Evolutionary conservation across 163 green algal species (phyloP), one percentile per base, ranked within the genome.

Genomic region (Prototheca wickerhamii): DNA sequence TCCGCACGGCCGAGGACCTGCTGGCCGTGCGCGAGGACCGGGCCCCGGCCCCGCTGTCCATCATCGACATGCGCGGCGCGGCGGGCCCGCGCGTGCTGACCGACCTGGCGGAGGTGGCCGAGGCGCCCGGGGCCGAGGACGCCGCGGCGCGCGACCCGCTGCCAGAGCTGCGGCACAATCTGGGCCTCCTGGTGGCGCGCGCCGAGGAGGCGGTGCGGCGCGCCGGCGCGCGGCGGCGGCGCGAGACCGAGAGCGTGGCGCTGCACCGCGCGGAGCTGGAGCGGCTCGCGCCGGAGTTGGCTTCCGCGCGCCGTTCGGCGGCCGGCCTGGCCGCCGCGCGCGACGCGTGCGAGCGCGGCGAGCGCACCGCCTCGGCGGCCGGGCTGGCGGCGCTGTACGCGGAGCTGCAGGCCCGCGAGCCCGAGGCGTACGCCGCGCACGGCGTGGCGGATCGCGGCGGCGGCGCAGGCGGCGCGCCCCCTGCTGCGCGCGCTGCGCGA

Each of bases 151-250:
- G 73, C 56, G 69, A 79, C 12, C 90, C 90, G 33, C 93, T 98
- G 84, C 90, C 92, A 0, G 93, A 98, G 82, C 82, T 99, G 62
- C 84, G 94, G 77, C 93, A 98, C 82, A 99, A 99, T 83, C 80
- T 99, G 83, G 76, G 85, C 21, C 82, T 98, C 70, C 77, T 98
- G 55, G 91, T 98, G 26, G 89, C 95, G 63, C 69, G 97, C 46
- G 86, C 89, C 2, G 93, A 97, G 66, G 77, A 71, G 12, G 83
- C 93, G 64, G 86, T 98, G 58, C 76, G 86, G 64, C 75, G 69
- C 60, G 63, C 93, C 50, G 90, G 97, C 61, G 83, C 73, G 10
- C 77, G 81, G 56, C 76, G 96, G 53, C 65, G 87, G 33, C 80
- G 88, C 34, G 83, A 95, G 76, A 82, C 81, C 58, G 92, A 97